Evolutionary conservation across 139 green algal genomes (phyloP), one percentile per base, ranked within the genome.

Genomic region (Chloropicon primus): DNA sequence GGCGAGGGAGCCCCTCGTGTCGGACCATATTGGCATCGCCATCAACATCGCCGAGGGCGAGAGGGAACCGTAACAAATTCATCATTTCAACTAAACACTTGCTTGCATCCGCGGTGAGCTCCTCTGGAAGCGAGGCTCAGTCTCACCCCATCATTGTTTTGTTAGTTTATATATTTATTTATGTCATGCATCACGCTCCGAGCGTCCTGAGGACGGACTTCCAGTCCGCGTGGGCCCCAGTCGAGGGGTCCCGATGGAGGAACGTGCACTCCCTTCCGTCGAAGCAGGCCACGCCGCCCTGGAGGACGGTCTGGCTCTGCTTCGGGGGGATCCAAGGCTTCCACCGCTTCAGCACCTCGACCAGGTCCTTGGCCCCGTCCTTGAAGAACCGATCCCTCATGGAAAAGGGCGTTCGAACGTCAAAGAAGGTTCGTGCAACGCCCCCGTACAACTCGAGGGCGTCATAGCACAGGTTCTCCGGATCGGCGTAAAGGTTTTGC

Each of bases 401-500:
- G 71, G 71, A 28, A 3, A 28, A 21, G 5, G 71, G 71, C 23
- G 71, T 26, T 3, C 23, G 5, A 3, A n/a, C 22, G 0, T 79
- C 78, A 27, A 91, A 85, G 74, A 93, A 93, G 1, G 89, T 90
- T 25, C 82, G 54, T 0, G 76, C 24, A 22, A 88, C 72, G 24
- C 84, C 85, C 25, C 89, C 89, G 26, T 87, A 82, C 26, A 96
- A 86, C 21, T 79, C 84, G 10, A 96, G 83, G 0, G 89, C 87
- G 21, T 90, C 80, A 72, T 96, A 97, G 1, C 85, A 86, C 1
- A 74, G 25, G 76, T 88, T 93, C 0, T 88, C 84, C 0, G 91
- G 91, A 82, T 97, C 92, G 0, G 87, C 90, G 76, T 94, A 87
- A n/a, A 97, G 78, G 74, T 82, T 79, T 21, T 92, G 86, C 0